phyloP scores from a whole-genome alignment of 192 early-diverging fungal species.

The Backusella sp. region DNA sequence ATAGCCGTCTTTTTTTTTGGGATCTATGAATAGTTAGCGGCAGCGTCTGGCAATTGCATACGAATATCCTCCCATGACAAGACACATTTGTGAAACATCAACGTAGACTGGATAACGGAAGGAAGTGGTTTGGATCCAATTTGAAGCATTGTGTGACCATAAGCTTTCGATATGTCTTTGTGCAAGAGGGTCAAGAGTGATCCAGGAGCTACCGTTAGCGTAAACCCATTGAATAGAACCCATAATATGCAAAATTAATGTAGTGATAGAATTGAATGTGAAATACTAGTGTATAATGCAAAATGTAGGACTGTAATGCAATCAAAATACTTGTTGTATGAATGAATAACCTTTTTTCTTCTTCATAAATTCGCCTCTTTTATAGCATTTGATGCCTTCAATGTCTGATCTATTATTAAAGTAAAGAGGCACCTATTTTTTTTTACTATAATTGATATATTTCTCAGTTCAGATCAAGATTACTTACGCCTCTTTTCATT shows the following conservation, averaged over 20 bases:
- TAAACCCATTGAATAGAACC: constrained; percentile 3
- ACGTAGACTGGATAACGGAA: neutral
- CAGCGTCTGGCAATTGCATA: neutral
- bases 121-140: neutral
- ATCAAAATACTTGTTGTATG: neutral
- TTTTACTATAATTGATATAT: neutral
- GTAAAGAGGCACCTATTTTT: neutral
- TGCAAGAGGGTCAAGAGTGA: neutral
- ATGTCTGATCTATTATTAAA: constrained; percentile 1
- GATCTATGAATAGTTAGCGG: neutral
- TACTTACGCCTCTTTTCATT: neutral
- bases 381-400: neutral
- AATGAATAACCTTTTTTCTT: neutral
- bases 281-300: neutral
- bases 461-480: neutral
- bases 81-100: neutral
- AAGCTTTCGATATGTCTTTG: constrained; percentile 2
- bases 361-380: neutral
- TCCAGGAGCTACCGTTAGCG: constrained; percentile 5
- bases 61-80: neutral
- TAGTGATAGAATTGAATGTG: neutral
- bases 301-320: neutral
- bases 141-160: neutral
- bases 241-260: neutral
- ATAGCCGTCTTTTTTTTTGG: neutral